Evolutionary conservation across 805 yeast genomes (phyloP).

Genomic region (Pichia scutulata): DNA sequence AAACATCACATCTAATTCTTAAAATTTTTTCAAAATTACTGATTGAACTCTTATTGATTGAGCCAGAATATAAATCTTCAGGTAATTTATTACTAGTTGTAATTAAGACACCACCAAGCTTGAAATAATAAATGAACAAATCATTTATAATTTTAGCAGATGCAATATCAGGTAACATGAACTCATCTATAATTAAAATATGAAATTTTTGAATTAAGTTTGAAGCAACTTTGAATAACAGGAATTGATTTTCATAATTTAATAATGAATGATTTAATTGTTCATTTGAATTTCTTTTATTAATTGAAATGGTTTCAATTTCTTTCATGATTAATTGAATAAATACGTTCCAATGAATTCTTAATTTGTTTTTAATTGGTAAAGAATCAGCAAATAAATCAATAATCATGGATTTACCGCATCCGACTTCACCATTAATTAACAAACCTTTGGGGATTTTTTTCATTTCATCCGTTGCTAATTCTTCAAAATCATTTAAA

Average conservation of each 20-base stretch:
- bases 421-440: constrained; percentile 61
- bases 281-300: constrained; percentile 28
- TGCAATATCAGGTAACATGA: constrained; percentile 71
- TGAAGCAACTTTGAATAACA: constrained; percentile 59
- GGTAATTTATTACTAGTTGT: constrained; percentile 71
- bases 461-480: constrained; percentile 37
- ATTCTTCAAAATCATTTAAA: constrained; percentile 42
- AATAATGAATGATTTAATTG: constrained; percentile 26
- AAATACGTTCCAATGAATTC: constrained; percentile 68
- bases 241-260: constrained; percentile 52
- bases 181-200: constrained; percentile 59
- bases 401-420: constrained; percentile 69
- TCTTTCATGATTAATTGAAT: constrained; percentile 61
- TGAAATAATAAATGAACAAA: constrained; percentile 60
- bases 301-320: constrained; percentile 47
- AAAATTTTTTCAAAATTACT: constrained; percentile 48
- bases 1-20: constrained; percentile 48
- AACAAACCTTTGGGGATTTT: constrained; percentile 59
- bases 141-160: constrained; percentile 62
- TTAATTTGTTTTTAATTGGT: constrained; percentile 53
- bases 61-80: constrained; percentile 61
- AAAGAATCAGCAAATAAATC: constrained; percentile 61
- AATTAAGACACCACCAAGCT: constrained; percentile 65
- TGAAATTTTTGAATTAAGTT: constrained; percentile 52
- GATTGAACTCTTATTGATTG: constrained; percentile 52